Conservation (phyloP, 202 grass and related monocot genomes). For the Sporobolus alterniflorus region DNA sequence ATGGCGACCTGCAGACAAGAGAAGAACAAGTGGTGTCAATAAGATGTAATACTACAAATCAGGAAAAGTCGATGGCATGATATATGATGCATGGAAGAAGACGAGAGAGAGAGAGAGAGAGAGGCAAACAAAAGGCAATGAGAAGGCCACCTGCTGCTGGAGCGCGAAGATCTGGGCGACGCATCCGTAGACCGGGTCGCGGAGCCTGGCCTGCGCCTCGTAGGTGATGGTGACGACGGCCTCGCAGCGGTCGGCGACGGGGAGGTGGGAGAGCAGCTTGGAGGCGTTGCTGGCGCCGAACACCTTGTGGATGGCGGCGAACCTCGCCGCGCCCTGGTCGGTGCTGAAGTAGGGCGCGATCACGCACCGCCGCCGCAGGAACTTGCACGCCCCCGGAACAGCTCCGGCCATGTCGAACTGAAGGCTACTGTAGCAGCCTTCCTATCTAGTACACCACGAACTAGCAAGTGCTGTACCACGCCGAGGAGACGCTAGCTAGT, state of each 20-base stretch:
- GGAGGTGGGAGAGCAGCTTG: slow-evolving; percentile 88
- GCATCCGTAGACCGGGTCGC: slow-evolving; percentile 82
- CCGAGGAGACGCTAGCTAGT: too few relatives aligned
- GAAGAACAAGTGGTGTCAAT: too few relatives aligned
- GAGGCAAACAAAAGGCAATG: neutral
- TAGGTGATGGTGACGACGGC: slow-evolving; percentile 87
- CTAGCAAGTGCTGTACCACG: too few relatives aligned
- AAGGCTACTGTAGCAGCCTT: too few relatives aligned
- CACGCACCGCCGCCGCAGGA: slow-evolving; percentile 73
- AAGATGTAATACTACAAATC: too few relatives aligned
- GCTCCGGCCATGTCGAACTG: slow-evolving; percentile 45
- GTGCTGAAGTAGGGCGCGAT: slow-evolving; percentile 87
- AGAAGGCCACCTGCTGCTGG: slow-evolving; percentile 90
- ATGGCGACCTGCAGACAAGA: slow-evolving; percentile 59
- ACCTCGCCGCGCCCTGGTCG: slow-evolving; percentile 68
- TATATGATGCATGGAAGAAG: too few relatives aligned
- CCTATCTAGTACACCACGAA: too few relatives aligned
- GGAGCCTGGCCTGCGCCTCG: slow-evolving; percentile 80
- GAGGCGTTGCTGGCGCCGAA: slow-evolving; percentile 92
- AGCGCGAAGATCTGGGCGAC: slow-evolving; percentile 86
- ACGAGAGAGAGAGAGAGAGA: too few relatives aligned
- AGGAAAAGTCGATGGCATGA: too few relatives aligned
- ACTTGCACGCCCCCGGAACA: slow-evolving; percentile 75
- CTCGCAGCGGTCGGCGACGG: slow-evolving; percentile 74
- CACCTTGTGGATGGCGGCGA: slow-evolving; percentile 89